Evolutionary conservation across 805 yeast species (phyloP), one percentile per base, ranked within the genome.

Genomic region (Yarrowia sp.): DNA sequence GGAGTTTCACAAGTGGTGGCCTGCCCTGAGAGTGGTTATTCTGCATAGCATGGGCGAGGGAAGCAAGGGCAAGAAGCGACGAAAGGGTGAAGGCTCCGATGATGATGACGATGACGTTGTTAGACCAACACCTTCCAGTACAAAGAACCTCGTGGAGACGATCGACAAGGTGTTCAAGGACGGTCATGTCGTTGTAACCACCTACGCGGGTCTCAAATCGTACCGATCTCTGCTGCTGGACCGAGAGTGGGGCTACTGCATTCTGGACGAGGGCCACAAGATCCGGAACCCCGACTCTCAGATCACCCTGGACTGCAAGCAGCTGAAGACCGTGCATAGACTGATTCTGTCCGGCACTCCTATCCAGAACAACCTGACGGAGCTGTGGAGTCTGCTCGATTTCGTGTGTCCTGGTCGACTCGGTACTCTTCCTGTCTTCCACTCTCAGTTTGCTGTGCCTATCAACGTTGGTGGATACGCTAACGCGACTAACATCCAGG

Each of bases 401-500:
- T 94, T 94, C 74, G 87, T 92, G 1, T 92, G 87, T 69, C 99
- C 99, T 0, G 99, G 99, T 0, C 78, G 96, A 65, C 75, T 94
- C 21, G 99, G 99, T 0, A 94, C 99, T 0, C 76, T 94, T 22
- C 99, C 99, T 0, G 93, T 94, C 0, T 94, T 94, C 68, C 96
- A 92, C 73, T 87, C 82, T 60, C 97, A 94, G 71, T 94, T 94
- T 72, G 87, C 96, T 2, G 78, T 86, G 6, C 99, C 99, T 0
- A 94, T 94, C 46, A 93, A 91, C 69, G 80, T 89, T 71, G 99
- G 99, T n/a, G 99, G 99, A 0, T 94, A 94, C 74, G 97, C 99
- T 1, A 94, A 93, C 76, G 98, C 99, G 0, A 85, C 96, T 1
- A 94, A 94, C 71, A 83, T 94, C 3, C 97, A 94, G 71, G 98